Conservation (phyloP, 2,329 filamentous ascomycete species). For the Elsinoe perseae region DNA sequence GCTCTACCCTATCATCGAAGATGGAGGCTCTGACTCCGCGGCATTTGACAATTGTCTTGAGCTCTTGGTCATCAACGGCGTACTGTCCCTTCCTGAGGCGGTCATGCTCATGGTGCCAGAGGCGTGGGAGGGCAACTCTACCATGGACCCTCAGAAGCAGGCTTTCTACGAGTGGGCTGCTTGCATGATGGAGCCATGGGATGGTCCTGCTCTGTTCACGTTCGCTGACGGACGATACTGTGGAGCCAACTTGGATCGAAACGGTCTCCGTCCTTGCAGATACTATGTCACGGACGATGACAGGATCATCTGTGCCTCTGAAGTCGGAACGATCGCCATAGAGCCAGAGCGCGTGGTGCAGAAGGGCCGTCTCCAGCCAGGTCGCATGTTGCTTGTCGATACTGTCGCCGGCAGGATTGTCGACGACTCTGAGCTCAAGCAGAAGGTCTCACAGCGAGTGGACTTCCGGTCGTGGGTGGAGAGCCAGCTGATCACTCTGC, state of each 20-base stretch:
- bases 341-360: slow-evolving; percentile 85
- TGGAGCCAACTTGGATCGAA: slow-evolving; percentile 92
- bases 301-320: slow-evolving; percentile 92
- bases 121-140: slow-evolving; percentile 88
- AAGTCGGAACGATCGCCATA: slow-evolving; percentile 87
- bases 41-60: slow-evolving; percentile 97
- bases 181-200: slow-evolving; percentile 98
- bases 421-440: slow-evolving; percentile 86
- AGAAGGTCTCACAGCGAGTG: slow-evolving; percentile 73
- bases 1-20: slow-evolving; percentile 91
- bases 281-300: slow-evolving; percentile 97
- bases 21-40: slow-evolving; percentile 92
- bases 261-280: slow-evolving; percentile 88
- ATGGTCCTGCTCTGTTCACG: slow-evolving; percentile 91
- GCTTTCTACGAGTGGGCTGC: slow-evolving; percentile 98
- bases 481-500: slow-evolving; percentile 73
- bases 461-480: slow-evolving; percentile 88
- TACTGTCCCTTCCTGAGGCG: slow-evolving; percentile 87
- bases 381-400: slow-evolving; percentile 92
- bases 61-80: slow-evolving; percentile 87
- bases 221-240: slow-evolving; percentile 96
- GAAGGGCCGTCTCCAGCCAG: slow-evolving; percentile 88
- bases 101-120: slow-evolving; percentile 99
- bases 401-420: slow-evolving; percentile 87
- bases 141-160: slow-evolving; percentile 90